Base-by-base conservation (phyloP, 306 rosid genomes). In the Vigna reflexopilosa region DNA sequence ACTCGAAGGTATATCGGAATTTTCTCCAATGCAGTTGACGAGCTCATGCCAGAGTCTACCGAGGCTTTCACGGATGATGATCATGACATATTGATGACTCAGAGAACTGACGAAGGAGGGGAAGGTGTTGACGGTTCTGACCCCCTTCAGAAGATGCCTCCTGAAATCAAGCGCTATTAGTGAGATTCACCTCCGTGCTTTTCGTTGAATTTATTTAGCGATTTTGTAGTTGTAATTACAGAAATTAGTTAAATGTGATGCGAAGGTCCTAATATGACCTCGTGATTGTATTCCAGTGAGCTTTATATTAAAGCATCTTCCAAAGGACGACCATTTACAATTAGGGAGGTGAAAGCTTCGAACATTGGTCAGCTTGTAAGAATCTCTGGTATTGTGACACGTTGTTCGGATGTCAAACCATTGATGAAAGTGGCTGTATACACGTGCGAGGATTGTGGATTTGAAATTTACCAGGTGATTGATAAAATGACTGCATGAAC, bases 351-450 rank as follows among this genome's bases (percentile, higher is more conserved):
- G 80, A 96, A 84, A 83, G 98, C 99, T 66, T 96, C 98, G 26
- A 54, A 93, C 66, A 96, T 96, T 79, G 99, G 99, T 22, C 98
- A 93, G 86, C 98, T 96, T 68, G 98, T 93, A 56, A 91, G 89
- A 87, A 88, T 90, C 84, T 88, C 98, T 57, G 99, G 99, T 64
- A 96, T 93, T 68, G 99, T 91, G 78, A 93, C 91, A 0, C 96
- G 98, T 45, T 96, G 99, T 82, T 96, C 99, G 6, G 99, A 93
- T 83, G 99, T 96, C 52, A 96, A 96, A 84, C 99, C 99, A 67
- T 79, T 96, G 87, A 91, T 93, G 99, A 88, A 91, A 81, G 99
- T 96, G 74, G 98, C 99, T 75, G 98, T 96, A 22, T 96, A 96
- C 82, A 96, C 98, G 9, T 96, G 99, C 30, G 99, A 96, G 85